These are phyloP conservation scores for Aspergillus hiratsukae DNA, from an alignment of 2,329 filamentous ascomycete species.

Conservation along the genomic window DNA sequence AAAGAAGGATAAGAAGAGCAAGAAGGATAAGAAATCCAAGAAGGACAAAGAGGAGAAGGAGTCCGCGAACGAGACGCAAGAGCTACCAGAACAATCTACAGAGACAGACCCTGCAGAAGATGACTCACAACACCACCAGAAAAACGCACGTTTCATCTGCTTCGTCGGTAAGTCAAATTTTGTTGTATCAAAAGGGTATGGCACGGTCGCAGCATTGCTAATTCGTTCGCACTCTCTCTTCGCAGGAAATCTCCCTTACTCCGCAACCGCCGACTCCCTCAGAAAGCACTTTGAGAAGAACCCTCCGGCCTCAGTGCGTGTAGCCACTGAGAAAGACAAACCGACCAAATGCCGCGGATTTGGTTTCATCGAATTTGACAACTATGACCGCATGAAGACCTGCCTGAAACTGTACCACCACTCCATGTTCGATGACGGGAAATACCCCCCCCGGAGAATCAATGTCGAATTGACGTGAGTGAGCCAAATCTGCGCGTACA, in stretches of 20 bases:
- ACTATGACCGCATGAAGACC: slow-evolving; percentile 86
- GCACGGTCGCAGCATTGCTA: neutral
- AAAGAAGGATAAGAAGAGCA: slow-evolving; percentile 6
- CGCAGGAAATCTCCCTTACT: slow-evolving; percentile 81
- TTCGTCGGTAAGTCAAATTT: slow-evolving; percentile 59
- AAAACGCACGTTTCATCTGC: slow-evolving; percentile 63
- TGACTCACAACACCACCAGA: slow-evolving; percentile 17
- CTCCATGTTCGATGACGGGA: slow-evolving; percentile 62
- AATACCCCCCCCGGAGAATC: slow-evolving; percentile 63
- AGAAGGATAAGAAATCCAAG: slow-evolving; percentile 22
- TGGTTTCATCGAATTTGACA: slow-evolving; percentile 84
- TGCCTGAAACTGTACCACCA: slow-evolving; percentile 90
- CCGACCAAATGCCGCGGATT: slow-evolving; percentile 66
- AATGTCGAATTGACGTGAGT: slow-evolving; percentile 87
- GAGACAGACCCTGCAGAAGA: slow-evolving; percentile 14
- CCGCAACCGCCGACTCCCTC: slow-evolving; percentile 66
- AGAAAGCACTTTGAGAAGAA: slow-evolving; percentile 73
- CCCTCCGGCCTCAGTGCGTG: slow-evolving; percentile 64
- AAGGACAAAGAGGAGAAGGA: slow-evolving; percentile 25
- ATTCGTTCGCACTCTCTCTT: neutral
- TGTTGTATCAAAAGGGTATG: neutral
- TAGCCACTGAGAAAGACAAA: slow-evolving; percentile 63
- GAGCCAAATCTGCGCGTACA: neutral
- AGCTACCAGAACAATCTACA: slow-evolving; percentile 9
- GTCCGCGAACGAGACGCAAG: slow-evolving; percentile 28